These are phyloP conservation scores for Colletotrichum sp. DNA, from an alignment of 2,329 filamentous ascomycete species.

Conservation along the genomic window DNA sequence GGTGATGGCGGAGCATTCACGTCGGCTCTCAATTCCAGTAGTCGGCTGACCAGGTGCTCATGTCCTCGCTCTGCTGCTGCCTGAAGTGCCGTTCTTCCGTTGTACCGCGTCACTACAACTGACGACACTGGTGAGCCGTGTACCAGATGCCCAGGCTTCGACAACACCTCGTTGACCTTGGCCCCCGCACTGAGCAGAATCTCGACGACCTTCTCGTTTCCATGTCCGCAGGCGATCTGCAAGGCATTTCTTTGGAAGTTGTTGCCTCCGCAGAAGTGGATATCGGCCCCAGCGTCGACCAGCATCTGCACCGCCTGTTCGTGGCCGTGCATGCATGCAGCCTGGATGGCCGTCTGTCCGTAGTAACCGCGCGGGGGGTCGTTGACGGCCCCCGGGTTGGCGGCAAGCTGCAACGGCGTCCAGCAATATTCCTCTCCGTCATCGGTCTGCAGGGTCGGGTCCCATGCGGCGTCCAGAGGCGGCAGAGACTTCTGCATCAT, in stretches of 20 bases:
- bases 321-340: not conserved
- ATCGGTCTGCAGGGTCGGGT: not conserved
- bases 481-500: not conserved
- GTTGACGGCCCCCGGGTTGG: not conserved
- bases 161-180: not conserved
- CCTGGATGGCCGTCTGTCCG: not conserved
- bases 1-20: not conserved
- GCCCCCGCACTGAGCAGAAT: not conserved
- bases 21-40: not conserved
- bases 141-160: not conserved
- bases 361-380: not conserved
- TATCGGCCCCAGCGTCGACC: not conserved
- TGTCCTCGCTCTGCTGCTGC: not conserved
- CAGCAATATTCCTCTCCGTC: not conserved
- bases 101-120: not conserved
- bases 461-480: not conserved
- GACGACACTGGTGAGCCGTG: not conserved
- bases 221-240: not conserved
- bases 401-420: not conserved
- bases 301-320: not conserved
- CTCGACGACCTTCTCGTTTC: not conserved
- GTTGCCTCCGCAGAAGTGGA: not conserved
- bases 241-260: not conserved
- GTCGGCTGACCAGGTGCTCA: not conserved
- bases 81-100: not conserved